These are phyloP conservation scores for Fusarium globosum DNA, from an alignment of 2,329 filamentous ascomycete genomes.

Conservation along the genomic window DNA sequence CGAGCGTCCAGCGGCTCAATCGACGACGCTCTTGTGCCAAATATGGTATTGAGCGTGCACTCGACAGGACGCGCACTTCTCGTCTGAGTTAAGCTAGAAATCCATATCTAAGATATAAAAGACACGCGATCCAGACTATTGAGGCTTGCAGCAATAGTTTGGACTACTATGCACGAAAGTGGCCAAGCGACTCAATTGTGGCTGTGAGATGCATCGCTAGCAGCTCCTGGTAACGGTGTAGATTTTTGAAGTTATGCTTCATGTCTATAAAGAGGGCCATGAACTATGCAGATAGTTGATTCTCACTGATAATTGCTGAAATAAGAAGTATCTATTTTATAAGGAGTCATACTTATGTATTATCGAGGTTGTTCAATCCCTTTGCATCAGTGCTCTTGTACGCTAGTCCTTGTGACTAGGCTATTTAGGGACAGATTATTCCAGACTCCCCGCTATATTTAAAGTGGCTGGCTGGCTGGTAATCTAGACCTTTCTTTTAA, in stretches of 20 bases:
- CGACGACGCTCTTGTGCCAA: not conserved
- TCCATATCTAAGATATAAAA: too few relatives aligned
- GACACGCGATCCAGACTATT: not conserved
- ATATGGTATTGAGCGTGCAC: not conserved
- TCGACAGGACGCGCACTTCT: accelerated
- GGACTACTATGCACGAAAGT: accelerated
- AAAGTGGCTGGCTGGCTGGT: not conserved
- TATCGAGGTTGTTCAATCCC: accelerated
- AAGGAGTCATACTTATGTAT: not conserved
- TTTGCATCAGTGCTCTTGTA: accelerated
- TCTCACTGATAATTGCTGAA: accelerated
- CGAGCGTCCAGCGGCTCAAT: too few relatives aligned
- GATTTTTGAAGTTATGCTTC: not conserved
- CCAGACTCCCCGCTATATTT: not conserved
- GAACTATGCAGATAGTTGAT: accelerated
- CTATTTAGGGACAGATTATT: not conserved
- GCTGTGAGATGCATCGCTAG: not conserved
- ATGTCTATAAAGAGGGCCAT: not conserved
- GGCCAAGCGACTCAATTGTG: not conserved
- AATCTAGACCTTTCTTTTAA: not conserved
- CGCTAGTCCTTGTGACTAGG: not conserved
- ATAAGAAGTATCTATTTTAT: not conserved
- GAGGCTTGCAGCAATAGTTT: not conserved
- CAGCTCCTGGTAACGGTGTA: accelerated
- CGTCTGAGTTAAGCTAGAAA: not conserved